phyloP scores from a whole-genome alignment of 2,329 filamentous ascomycete species.

The Exophiala mesophila region DNA sequence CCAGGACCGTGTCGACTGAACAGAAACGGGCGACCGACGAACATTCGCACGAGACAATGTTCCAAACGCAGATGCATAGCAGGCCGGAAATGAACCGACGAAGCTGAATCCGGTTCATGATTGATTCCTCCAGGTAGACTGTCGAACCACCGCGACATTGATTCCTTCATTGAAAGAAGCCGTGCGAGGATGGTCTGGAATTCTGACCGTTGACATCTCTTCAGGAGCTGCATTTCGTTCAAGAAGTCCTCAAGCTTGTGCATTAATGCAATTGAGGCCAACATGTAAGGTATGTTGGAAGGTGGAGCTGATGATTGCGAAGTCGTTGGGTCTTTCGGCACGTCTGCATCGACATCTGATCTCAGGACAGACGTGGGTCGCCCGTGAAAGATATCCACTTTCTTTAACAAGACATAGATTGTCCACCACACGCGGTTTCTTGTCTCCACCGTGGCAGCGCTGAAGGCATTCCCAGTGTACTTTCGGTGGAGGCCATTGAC shows the following conservation, averaged over 20 bases:
- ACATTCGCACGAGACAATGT: slow-evolving; percentile 47
- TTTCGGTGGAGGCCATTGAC: slow-evolving; percentile 53
- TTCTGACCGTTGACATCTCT: slow-evolving; percentile 17
- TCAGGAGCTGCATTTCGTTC: slow-evolving; percentile 23
- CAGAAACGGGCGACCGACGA: slow-evolving; percentile 47
- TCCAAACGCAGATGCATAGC: slow-evolving; percentile 35
- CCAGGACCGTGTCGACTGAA: slow-evolving; percentile 25
- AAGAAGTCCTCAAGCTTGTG: slow-evolving; percentile 25
- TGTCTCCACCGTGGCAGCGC: slow-evolving; percentile 42
- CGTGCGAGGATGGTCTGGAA: slow-evolving; percentile 1
- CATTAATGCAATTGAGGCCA: slow-evolving; percentile 30
- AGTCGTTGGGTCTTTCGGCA: slow-evolving; percentile 32
- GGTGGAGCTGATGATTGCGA: slow-evolving; percentile 25
- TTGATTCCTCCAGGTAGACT: slow-evolving; percentile 14
- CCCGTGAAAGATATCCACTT: slow-evolving; percentile 49
- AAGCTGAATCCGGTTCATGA: not conserved
- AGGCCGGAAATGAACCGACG: slow-evolving; percentile 12
- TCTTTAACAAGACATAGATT: slow-evolving; percentile 49
- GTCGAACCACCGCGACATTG: slow-evolving; percentile 1
- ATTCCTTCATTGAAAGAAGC: not conserved
- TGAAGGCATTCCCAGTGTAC: slow-evolving; percentile 36
- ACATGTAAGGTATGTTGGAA: slow-evolving; percentile 34
- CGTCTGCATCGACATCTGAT: slow-evolving; percentile 47
- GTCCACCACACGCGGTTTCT: slow-evolving; percentile 52
- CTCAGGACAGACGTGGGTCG: slow-evolving; percentile 46